Evolutionary conservation across 2,329 filamentous ascomycete species (phyloP).

Genomic region (Fusarium concolor): DNA sequence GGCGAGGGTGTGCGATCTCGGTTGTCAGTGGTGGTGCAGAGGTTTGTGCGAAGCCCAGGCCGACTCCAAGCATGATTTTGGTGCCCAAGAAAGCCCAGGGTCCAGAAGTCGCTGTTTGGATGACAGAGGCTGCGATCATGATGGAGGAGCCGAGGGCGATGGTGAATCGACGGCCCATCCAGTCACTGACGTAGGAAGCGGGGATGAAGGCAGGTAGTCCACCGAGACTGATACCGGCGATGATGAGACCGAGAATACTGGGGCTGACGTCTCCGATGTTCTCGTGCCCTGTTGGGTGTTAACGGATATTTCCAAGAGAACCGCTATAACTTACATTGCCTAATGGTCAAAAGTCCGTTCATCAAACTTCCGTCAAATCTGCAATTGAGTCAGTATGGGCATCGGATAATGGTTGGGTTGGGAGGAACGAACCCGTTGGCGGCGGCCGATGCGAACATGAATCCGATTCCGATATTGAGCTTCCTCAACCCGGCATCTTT

Average conservation of each 20-base stretch:
- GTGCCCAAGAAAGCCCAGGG: constrained; percentile 24
- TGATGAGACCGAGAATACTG: constrained; percentile 31
- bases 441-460: constrained; percentile 26
- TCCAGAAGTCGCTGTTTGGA: constrained; percentile 9
- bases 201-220: constrained; percentile 32
- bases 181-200: constrained; percentile 29
- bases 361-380: constrained; percentile 32
- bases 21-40: constrained; percentile 24
- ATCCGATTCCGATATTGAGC: constrained; percentile 23
- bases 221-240: constrained; percentile 35
- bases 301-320: neutral
- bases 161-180: constrained; percentile 30
- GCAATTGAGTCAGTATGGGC: rapidly evolving
- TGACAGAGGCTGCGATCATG: constrained; percentile 19
- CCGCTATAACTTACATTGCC: neutral
- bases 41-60: constrained; percentile 30
- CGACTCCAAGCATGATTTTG: constrained; percentile 32
- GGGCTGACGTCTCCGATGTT: constrained; percentile 28
- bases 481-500: constrained; percentile 18
- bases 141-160: constrained; percentile 25
- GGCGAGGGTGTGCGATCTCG: constrained; percentile 32
- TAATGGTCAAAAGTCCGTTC: constrained; percentile 13
- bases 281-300: constrained; percentile 5
- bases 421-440: constrained; percentile 13
- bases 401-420: rapidly evolving